phyloP scores from a whole-genome alignment of 805 yeast genomes.

The Isabelozyma heimii region DNA sequence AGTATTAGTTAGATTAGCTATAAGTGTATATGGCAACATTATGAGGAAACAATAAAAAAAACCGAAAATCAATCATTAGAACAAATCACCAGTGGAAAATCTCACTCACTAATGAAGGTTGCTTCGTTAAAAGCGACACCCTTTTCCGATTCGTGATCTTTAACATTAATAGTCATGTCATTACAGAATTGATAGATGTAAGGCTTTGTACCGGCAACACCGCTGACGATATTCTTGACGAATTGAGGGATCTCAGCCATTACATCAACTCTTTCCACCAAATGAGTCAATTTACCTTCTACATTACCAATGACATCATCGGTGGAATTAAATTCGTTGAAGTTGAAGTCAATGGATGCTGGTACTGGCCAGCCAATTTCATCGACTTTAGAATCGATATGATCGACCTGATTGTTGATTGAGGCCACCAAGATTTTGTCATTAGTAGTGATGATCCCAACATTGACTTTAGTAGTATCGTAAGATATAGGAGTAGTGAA shows the following conservation, averaged over 20 bases:
- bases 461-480: slow-evolving; percentile 73
- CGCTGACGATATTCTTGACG: slow-evolving; percentile 88
- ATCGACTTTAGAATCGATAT: slow-evolving; percentile 53
- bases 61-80: background rate
- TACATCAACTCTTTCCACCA: slow-evolving; percentile 92
- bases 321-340: slow-evolving; percentile 48
- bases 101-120: slow-evolving; percentile 62
- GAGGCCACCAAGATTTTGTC: slow-evolving; percentile 64
- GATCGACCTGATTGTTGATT: slow-evolving; percentile 61
- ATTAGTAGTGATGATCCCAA: slow-evolving; percentile 71
- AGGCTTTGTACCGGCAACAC: slow-evolving; percentile 96
- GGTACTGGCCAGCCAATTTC: slow-evolving; percentile 95
- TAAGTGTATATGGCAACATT: background rate
- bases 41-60: background rate
- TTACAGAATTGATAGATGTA: slow-evolving; percentile 90
- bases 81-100: background rate
- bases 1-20: background rate
- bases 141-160: slow-evolving; percentile 45
- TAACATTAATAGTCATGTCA: slow-evolving; percentile 48
- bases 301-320: slow-evolving; percentile 47
- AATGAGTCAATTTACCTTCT: slow-evolving; percentile 55
- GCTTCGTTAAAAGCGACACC: slow-evolving; percentile 78
- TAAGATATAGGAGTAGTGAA: slow-evolving; percentile 92
- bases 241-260: slow-evolving; percentile 96
- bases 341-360: slow-evolving; percentile 55